Evolutionary conservation across 768 basidiomycete species (phyloP), one percentile per base, ranked within the genome.

Genomic region (Lentinus tigrinus): DNA sequence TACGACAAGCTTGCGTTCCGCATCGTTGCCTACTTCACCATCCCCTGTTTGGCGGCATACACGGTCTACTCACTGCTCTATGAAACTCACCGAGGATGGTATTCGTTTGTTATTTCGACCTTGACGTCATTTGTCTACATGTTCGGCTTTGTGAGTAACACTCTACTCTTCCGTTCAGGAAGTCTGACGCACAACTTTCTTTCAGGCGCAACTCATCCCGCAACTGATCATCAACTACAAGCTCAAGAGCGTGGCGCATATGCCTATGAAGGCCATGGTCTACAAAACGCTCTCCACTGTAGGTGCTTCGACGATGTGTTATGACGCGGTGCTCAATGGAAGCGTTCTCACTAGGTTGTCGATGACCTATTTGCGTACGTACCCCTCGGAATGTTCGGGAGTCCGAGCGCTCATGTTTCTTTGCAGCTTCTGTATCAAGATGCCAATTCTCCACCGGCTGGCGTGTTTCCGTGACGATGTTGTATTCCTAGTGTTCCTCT

Each of bases 211-310:
- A 78, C 81, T 94, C 31, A 76, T 93, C 48, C 91, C 89, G 36
- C 90, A 93, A 71, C 75, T 94, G 56, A 96, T 98, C 68, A 95
- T 98, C 78, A 97, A 97, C 76, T 97, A 95, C 77, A 96, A 96
- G 73, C 82, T 98, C 58, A 95, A 95, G 89, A 93, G 89, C 71
- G 95, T 97, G 36, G 90, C 96, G 44, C 96, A 98, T 71, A 94
- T 98, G 89, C 95, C 95, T 19, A 95, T 97, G 89, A 97, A 95
- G 72, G 91, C 95, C 3, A 94, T 98, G 92, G 87, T 95, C 64
- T 96, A 94, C 80, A 97, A 96, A 77, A 87, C 91, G 1, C 78
- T 96, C 57, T 89, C 92, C 44, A 92, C 88, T 1, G 89, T 60
- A n/a, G 44, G 54, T 52, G 27, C 13, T 17, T 19, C 14, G 4